Evolutionary conservation across 2,329 filamentous ascomycete genomes (phyloP), one percentile per base, ranked within the genome.

Genomic region (Sporothrix globosa): DNA sequence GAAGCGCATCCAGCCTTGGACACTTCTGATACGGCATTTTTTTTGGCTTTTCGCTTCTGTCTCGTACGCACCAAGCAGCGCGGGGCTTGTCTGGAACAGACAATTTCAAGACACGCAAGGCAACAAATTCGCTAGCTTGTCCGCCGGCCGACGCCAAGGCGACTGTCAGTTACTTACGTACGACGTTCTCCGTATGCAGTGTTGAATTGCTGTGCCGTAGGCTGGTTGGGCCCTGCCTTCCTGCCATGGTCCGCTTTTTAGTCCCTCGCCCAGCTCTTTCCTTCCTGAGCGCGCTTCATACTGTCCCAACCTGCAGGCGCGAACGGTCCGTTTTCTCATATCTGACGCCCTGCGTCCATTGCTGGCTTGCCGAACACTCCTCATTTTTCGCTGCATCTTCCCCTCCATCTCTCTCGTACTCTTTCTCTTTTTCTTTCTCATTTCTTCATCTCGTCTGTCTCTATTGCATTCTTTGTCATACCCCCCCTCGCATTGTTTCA

Each of bases 1-100:
- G 54, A 39, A 58, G 39, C 54, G 30, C n/a, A 58, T 39, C 30
- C 24, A 61, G 39, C 13, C 39, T 46, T 24, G n/a, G 52, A 14
- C 21, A 27, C 19, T 24, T 61, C 34, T 17, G n/a, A 11, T 27
- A 34, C 53, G 24, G 53, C n/a, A 34, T 4, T 44, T 61, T 61
- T 61, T 61, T 41, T n/a, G 14, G 6, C 24, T 30, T 27, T 30
- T 27, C 21, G 24, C 19, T 54, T 13, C n/a, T 44, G n/a, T 4
- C 39, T 24, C 13, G 11, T n/a, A 21, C 10, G 34, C 56, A 9
- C 5, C 60, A 48, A 17, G 41, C 41, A 48, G 39, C 41, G 44
- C 24, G 58, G 68, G 60, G 48, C 48, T 70, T 58, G 53, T 54
- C 69, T 67, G 53, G 53, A 67, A 60, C 61, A 39, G 69, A 61